Conservation (phyloP, 2,329 filamentous ascomycete species). For the Aspergillus floridensis region DNA sequence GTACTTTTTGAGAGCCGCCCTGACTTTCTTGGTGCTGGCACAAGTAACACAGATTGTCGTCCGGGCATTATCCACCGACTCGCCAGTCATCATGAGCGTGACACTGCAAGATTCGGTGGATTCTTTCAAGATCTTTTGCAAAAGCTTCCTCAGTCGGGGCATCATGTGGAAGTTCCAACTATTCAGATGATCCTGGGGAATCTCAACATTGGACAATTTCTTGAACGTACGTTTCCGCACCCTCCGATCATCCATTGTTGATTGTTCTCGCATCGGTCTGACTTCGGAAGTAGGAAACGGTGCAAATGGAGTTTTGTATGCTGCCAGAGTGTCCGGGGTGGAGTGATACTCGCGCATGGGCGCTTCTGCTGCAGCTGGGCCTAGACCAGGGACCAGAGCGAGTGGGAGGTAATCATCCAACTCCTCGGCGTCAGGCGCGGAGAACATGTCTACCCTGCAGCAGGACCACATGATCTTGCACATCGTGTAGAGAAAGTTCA, state of each 20-base stretch:
- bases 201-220: conserved; percentile 49
- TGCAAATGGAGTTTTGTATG: conserved; percentile 20
- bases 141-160: conserved; percentile 56
- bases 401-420: conserved; percentile 43
- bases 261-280: conserved; percentile 24
- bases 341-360: conserved; percentile 17
- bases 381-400: conserved; percentile 37
- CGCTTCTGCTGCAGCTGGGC: conserved; percentile 25
- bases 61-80: conserved; percentile 54
- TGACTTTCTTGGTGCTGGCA: conserved; percentile 57
- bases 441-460: conserved; percentile 42
- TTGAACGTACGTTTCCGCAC: conserved; percentile 43
- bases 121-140: conserved; percentile 58
- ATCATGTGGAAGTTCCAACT: conserved; percentile 60
- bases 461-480: conserved; percentile 44
- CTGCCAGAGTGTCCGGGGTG: conserved; percentile 12
- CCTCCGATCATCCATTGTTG: conserved; percentile 27
- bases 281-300: conserved; percentile 23
- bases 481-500: conserved; percentile 46
- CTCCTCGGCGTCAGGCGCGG: conserved; percentile 40
- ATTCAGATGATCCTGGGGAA: conserved; percentile 55
- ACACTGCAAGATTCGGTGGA: conserved; percentile 61
- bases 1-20: conserved; percentile 56
- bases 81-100: conserved; percentile 59
- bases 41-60: conserved; percentile 65